These are phyloP conservation scores for Carex sylvatica DNA, from an alignment of 202 grass and related monocot genomes.

Conservation along the genomic window DNA sequence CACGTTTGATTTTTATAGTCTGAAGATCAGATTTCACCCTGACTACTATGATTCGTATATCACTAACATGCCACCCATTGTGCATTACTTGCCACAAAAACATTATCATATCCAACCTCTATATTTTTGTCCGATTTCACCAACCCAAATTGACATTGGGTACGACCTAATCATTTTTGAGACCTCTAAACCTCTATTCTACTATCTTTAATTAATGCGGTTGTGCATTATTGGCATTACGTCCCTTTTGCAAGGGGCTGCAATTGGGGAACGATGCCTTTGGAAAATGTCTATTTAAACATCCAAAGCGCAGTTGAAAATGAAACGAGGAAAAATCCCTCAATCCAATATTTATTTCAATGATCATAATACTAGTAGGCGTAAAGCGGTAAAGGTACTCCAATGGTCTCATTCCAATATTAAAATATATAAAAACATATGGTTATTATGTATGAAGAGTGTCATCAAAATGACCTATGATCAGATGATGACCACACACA, in stretches of 20 bases:
- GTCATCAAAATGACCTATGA: not conserved
- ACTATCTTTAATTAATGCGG: not conserved
- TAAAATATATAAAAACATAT: not conserved
- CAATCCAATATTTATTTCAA: no score
- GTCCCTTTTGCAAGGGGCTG: not conserved
- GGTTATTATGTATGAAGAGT: not conserved
- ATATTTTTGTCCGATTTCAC: not conserved
- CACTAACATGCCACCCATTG: not conserved
- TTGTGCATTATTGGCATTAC: not conserved
- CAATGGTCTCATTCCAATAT: not conserved
- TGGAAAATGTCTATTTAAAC: not conserved
- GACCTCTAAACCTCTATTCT: conserved; percentile 1
- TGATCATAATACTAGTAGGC: not conserved
- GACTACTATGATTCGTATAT: not conserved
- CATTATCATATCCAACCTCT: not conserved
- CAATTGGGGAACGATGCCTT: not conserved
- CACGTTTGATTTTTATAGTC: no score
- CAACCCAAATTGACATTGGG: conserved; percentile 11
- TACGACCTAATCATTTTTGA: not conserved
- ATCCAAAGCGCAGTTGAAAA: conserved; percentile 12
- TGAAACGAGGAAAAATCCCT: not conserved
- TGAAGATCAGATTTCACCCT: no score
- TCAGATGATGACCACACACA: not conserved
- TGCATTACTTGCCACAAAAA: not conserved
- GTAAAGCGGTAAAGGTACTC: not conserved